These are phyloP conservation scores for Barnettozyma sucrosica DNA, from an alignment of 805 yeast genomes.

Conservation along the genomic window DNA sequence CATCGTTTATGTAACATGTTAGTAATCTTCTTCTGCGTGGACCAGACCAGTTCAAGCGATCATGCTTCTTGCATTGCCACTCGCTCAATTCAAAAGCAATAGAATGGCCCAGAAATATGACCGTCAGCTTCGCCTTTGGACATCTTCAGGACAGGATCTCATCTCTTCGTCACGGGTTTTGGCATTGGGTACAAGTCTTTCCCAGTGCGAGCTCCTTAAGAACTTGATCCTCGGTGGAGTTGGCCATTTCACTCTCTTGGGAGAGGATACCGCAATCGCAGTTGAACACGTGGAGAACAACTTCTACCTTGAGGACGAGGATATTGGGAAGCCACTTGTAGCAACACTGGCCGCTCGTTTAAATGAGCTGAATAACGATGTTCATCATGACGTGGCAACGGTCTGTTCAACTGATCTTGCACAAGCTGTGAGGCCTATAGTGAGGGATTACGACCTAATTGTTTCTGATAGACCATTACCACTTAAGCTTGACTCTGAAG, in stretches of 20 bases:
- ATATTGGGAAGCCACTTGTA: slow-evolving; percentile 39
- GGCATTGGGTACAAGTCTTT: slow-evolving; percentile 3
- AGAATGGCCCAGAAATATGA: slow-evolving; percentile 50
- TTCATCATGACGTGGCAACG: slow-evolving; percentile 18
- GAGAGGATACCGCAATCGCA: slow-evolving; percentile 33
- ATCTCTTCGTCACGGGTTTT: slow-evolving; percentile 1
- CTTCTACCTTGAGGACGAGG: slow-evolving; percentile 49
- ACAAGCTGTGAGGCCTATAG: slow-evolving; percentile 11
- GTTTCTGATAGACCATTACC: slow-evolving; percentile 35
- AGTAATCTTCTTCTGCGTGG: not conserved
- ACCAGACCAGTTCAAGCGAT: too few species aligned
- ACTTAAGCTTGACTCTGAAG: slow-evolving; percentile 28
- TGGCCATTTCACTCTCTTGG: slow-evolving; percentile 60
- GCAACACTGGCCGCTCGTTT: slow-evolving; percentile 36
- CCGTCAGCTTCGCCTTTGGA: slow-evolving; percentile 88
- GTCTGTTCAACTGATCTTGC: not conserved
- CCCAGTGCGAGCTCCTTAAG: slow-evolving; percentile 55
- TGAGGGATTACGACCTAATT: slow-evolving; percentile 46
- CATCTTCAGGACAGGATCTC: slow-evolving; percentile 57
- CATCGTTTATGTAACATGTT: too few species aligned
- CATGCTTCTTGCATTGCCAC: too few species aligned
- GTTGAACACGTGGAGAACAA: slow-evolving; percentile 47
- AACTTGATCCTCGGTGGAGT: slow-evolving; percentile 74
- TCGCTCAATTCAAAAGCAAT: not conserved
- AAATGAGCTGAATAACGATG: slow-evolving; percentile 57